Evolutionary conservation across 345 rosid genomes (phyloP).

Genomic region (Populus tremula): DNA sequence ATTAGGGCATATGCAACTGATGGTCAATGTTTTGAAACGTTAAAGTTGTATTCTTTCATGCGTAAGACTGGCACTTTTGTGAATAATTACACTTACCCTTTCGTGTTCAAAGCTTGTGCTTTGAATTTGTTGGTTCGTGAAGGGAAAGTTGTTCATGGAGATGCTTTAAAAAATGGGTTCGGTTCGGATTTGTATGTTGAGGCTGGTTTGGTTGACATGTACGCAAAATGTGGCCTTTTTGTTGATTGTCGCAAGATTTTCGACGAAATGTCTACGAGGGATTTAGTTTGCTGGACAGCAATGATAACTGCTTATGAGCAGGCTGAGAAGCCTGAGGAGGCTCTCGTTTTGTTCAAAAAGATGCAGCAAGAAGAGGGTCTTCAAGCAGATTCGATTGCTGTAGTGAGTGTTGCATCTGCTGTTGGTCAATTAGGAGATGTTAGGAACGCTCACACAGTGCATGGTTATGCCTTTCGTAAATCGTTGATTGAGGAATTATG

Average conservation of each 20-base stretch:
- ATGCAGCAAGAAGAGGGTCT: conserved; percentile 28
- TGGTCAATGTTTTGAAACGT: conserved; percentile 33
- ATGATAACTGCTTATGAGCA: conserved; percentile 42
- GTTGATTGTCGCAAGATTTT: conserved; percentile 35
- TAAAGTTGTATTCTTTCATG: conserved; percentile 43
- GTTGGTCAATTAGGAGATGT: conserved; percentile 46
- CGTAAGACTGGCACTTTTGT: conserved; percentile 32
- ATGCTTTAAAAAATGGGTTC: conserved; percentile 37
- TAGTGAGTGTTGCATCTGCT: conserved; percentile 52
- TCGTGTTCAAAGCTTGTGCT: conserved; percentile 42
- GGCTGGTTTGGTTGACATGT: conserved; percentile 39
- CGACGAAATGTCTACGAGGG: conserved; percentile 43
- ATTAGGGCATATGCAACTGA: conserved; percentile 44
- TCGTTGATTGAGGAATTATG: conserved; percentile 22
- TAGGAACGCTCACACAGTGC: conserved; percentile 28
- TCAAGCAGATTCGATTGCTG: conserved; percentile 36
- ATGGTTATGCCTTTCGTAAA: conserved; percentile 33
- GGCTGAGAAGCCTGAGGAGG: conserved; percentile 24
- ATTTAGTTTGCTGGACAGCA: conserved; percentile 50
- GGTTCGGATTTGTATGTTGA: conserved; percentile 29
- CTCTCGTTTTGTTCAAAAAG: conserved; percentile 15
- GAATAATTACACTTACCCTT: conserved; percentile 46
- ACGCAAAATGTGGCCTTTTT: conserved; percentile 34
- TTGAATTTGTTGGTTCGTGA: conserved; percentile 27
- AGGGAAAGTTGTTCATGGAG: conserved; percentile 42